These are phyloP conservation scores for Colletotrichum destructivum DNA, from an alignment of 2,329 filamentous ascomycete species.

Conservation along the genomic window DNA sequence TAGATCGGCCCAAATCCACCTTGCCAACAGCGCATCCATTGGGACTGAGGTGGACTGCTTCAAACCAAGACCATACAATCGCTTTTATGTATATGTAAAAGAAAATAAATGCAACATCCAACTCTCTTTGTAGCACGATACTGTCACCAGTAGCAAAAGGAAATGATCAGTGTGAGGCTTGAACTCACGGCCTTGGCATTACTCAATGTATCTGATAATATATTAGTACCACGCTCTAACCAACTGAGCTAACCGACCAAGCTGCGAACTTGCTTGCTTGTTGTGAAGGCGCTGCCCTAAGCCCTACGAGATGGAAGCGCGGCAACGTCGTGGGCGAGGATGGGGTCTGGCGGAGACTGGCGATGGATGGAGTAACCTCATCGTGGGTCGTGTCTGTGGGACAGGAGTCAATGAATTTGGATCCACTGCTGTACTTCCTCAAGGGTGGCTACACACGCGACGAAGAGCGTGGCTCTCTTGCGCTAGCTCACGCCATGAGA, in stretches of 20 bases:
- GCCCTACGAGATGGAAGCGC: background rate
- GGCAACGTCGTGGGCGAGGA: background rate
- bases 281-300: fast-evolving
- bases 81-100: background rate
- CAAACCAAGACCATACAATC: background rate
- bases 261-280: background rate
- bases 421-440: background rate
- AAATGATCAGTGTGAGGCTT: conserved; percentile 39
- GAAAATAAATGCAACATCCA: background rate
- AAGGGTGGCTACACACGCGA: background rate
- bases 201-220: conserved; percentile 28
- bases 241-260: conserved; percentile 41
- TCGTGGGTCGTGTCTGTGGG: background rate
- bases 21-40: background rate
- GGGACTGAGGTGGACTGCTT: too few relatives aligned
- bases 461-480: background rate
- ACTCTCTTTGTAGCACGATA: background rate
- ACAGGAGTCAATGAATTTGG: background rate
- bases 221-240: conserved; percentile 42
- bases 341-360: background rate
- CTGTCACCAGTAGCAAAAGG: background rate
- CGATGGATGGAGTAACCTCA: background rate
- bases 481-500: background rate
- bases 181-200: conserved; percentile 41
- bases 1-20: too few relatives aligned